Percentiles rank a stretch among this genome's conserved stretches.
phyloP scores from a whole-genome alignment of 768 basidiomycete species.

The Asterophora parasitica region DNA sequence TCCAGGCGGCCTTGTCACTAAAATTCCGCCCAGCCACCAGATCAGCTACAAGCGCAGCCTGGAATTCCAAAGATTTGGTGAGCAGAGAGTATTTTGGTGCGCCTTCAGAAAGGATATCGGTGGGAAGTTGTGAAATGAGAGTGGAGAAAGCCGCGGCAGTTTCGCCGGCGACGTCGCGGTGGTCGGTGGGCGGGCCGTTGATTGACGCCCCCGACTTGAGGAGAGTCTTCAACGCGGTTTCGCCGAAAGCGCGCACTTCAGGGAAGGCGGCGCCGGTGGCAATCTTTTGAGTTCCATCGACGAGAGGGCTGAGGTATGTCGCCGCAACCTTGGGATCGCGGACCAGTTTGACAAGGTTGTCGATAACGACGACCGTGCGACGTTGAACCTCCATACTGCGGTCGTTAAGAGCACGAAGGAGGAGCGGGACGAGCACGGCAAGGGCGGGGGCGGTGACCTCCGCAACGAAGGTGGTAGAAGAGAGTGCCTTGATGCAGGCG shows the following conservation, averaged over 20 bases:
- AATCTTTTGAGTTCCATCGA: conserved; percentile 88
- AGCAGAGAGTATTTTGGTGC: conserved; percentile 54
- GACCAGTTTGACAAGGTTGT: conserved; percentile 96
- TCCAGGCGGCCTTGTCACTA: conserved; percentile 52
- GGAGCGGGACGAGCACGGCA: conserved; percentile 89
- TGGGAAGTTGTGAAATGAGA: conserved; percentile 58
- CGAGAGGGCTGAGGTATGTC: conserved; percentile 77
- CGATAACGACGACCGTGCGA: conserved; percentile 88
- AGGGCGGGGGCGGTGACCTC: conserved; percentile 96
- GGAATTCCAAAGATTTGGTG: conserved; percentile 60
- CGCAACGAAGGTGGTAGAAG: conserved; percentile 93
- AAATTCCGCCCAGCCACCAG: conserved; percentile 61
- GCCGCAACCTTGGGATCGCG: conserved; percentile 89
- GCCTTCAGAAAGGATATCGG: conserved; percentile 37
- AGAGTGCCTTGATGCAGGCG: conserved; percentile 91
- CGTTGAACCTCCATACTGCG: conserved; percentile 96
- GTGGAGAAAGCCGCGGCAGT: conserved; percentile 48
- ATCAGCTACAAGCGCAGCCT: conserved; percentile 72
- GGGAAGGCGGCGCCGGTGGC: conserved; percentile 92
- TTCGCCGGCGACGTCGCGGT: conserved; percentile 67
- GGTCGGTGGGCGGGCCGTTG: conserved; percentile 58
- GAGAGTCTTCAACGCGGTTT: conserved; percentile 70
- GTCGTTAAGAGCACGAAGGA: conserved; percentile 88
- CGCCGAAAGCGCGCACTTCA: conserved; percentile 51
- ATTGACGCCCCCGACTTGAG: conserved; percentile 81